Conservation (phyloP, 169 alveolate species). For the Cryptosporidium ubiquitum region DNA sequence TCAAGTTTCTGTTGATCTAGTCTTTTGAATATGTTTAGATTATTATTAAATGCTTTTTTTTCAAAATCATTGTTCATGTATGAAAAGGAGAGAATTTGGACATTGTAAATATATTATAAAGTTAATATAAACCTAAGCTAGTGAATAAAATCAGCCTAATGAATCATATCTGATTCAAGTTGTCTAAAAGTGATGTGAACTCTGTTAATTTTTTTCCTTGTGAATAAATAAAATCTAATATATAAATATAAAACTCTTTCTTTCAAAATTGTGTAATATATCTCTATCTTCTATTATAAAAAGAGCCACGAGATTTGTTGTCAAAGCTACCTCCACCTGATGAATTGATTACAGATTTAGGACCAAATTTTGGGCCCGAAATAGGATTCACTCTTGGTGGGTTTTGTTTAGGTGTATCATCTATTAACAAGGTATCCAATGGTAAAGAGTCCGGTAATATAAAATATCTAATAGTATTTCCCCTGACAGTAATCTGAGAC, state of each 20-base stretch:
- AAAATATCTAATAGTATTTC: slow-evolving; percentile 95
- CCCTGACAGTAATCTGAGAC: slow-evolving; percentile 93
- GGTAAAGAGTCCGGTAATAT: slow-evolving; percentile 95
- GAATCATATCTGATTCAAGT: neutral
- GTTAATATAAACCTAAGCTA: neutral
- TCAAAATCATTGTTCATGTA: neutral
- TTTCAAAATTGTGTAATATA: neutral
- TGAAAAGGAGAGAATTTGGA: neutral
- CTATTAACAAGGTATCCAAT: slow-evolving; percentile 94
- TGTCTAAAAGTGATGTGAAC: too few species aligned
- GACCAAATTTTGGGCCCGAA: neutral
- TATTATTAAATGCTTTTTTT: neutral
- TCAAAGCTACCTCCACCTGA: neutral
- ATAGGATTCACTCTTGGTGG: slow-evolving; percentile 81
- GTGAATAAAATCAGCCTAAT: neutral
- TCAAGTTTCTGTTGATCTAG: neutral
- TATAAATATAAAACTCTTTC: neutral
- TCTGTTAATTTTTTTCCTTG: neutral
- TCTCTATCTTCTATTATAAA: neutral
- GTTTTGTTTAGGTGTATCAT: slow-evolving; percentile 93
- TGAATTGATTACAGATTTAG: neutral
- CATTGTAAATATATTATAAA: too few species aligned
- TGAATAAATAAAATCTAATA: neutral
- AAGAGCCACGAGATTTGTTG: slow-evolving; percentile 1
- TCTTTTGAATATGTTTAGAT: too few species aligned